Base-by-base conservation (phyloP, 2,329 filamentous ascomycete species). In the Pseudogymnoascus sp. region DNA sequence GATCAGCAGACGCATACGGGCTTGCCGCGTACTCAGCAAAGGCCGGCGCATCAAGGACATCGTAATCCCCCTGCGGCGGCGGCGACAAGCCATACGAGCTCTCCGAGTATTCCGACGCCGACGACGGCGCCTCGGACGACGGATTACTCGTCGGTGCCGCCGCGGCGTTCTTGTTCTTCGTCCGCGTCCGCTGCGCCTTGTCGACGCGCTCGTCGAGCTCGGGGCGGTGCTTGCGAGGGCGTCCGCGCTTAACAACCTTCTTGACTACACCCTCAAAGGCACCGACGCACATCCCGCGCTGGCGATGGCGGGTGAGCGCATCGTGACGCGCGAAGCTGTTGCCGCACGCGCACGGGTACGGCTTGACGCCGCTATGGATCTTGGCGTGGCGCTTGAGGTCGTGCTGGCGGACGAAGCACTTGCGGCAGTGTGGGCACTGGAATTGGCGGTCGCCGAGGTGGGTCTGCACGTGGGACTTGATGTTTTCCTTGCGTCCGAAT, bases 401-500 rank as follows among this genome's bases (percentile, higher is more conserved):
- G 74, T 99, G 95, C 71, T 96, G 93, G 38, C 95, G 88, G 44
- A 97, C 95, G 74, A 99, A 99, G 77, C 92, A 93, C 78, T 97
- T 97, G 61, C 89, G 83, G 79, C 95, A 99, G 63, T 90, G 88
- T 53, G 93, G 92, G 77, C 95, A 99, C 75, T 91, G 88, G 78
- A 91, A 99, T 74, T 97, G 95, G 59, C 95, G 85, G 75, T 99
- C 95, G 71, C 96, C 95, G 67, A 99, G 87, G 76, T 99, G 95
- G 3, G 95, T 99, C 77, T 99, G 95, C 13, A 99, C 91, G 75
- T 99, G 95, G 0, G 93, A 96, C 75, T 96, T 96, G 80, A 97
- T 97, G 77, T 99, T 97, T 76, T 99, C 95, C 75, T 97, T 96
- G 69, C 95, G 86, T n/a, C 93, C 93, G 73, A 99, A 97, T 62